These are phyloP conservation scores for Hypoxylon sp. DNA, from an alignment of 2,329 filamentous ascomycete genomes.

Conservation along the genomic window DNA sequence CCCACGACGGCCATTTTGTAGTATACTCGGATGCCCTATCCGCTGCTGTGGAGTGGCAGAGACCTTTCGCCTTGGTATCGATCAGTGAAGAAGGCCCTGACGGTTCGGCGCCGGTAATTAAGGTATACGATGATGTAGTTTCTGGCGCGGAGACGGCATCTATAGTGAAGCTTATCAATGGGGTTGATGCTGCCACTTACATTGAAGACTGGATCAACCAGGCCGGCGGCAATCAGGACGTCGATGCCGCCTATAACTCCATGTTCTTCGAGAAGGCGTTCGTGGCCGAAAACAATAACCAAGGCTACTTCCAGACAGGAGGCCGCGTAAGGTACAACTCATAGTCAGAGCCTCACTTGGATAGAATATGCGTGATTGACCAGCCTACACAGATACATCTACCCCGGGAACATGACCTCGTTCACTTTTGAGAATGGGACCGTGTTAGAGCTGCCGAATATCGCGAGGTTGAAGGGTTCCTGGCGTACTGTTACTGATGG, in stretches of 20 bases:
- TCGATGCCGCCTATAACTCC: conserved; percentile 58
- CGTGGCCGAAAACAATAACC: conserved; percentile 49
- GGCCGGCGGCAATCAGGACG: conserved; percentile 55
- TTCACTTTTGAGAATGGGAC: conserved; percentile 58
- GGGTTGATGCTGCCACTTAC: conserved; percentile 49
- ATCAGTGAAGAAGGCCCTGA: conserved; percentile 50
- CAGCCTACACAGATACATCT: conserved; percentile 51
- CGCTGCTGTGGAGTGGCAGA: conserved; percentile 55
- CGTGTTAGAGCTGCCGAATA: conserved; percentile 50
- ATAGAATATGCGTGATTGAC: background rate
- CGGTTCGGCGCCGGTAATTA: conserved; percentile 50
- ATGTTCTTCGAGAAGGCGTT: conserved; percentile 56
- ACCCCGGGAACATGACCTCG: conserved; percentile 56
- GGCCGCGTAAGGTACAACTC: conserved; percentile 50
- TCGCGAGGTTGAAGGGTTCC: conserved; percentile 54
- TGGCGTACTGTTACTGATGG: conserved; percentile 54
- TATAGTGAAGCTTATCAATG: conserved; percentile 51
- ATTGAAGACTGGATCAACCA: conserved; percentile 51
- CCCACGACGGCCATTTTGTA: conserved; percentile 59
- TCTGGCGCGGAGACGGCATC: conserved; percentile 50
- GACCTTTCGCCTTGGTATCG: conserved; percentile 50
- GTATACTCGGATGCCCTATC: conserved; percentile 58
- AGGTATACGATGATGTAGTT: conserved; percentile 54
- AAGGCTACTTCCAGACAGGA: conserved; percentile 55
- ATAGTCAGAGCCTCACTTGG: background rate